Evolutionary conservation across 495 filamentous ascomycete genomes (phyloP).

Genomic region (Parachaetomium inaequale): DNA sequence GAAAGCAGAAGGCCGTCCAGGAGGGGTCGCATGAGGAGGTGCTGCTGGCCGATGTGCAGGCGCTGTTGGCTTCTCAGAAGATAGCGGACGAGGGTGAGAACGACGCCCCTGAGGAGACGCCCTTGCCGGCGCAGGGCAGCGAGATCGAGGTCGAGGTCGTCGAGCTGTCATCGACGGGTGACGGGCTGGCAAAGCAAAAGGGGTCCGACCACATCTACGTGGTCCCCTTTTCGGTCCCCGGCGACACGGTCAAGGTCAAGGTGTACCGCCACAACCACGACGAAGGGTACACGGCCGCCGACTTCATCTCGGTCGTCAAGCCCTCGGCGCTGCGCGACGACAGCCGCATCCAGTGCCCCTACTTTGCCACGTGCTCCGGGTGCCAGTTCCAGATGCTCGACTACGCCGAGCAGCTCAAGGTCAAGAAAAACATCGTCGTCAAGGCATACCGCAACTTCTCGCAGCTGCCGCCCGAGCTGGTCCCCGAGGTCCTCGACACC

Average conservation of each 20-base stretch:
- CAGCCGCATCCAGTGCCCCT: conserved; percentile 68
- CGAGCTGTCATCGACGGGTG: conserved; percentile 83
- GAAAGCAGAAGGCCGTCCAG: conserved; percentile 22
- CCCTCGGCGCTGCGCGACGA: conserved; percentile 77
- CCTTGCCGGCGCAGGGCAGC: conserved; percentile 61
- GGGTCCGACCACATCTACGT: conserved; percentile 73
- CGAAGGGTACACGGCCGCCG: conserved; percentile 65
- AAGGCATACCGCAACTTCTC: conserved; percentile 93
- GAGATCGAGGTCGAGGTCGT: conserved; percentile 76
- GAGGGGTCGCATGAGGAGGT: conserved; percentile 66
- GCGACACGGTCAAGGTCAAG: conserved; percentile 75
- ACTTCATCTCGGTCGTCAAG: conserved; percentile 72
- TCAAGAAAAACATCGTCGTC: conserved; percentile 82
- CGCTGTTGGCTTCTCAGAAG: conserved; percentile 55
- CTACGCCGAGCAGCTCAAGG: conserved; percentile 77
- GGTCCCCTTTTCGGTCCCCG: conserved; percentile 80
- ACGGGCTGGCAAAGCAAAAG: conserved; percentile 68
- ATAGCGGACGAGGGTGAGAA: conserved; percentile 33
- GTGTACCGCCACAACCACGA: conserved; percentile 63
- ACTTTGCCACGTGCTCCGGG: conserved; percentile 83
- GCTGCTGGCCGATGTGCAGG: conserved; percentile 64
- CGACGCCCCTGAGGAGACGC: conserved; percentile 22
- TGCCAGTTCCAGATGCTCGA: conserved; percentile 98
- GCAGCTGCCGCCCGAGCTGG: conserved; percentile 64
- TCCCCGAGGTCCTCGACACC: conserved; percentile 76